Percentiles rank a stretch among this genome's conserved stretches.
These are phyloP conservation scores for Vitis hybrid DNA, from an alignment of 177 flowering plant species.

Conservation along the genomic window DNA sequence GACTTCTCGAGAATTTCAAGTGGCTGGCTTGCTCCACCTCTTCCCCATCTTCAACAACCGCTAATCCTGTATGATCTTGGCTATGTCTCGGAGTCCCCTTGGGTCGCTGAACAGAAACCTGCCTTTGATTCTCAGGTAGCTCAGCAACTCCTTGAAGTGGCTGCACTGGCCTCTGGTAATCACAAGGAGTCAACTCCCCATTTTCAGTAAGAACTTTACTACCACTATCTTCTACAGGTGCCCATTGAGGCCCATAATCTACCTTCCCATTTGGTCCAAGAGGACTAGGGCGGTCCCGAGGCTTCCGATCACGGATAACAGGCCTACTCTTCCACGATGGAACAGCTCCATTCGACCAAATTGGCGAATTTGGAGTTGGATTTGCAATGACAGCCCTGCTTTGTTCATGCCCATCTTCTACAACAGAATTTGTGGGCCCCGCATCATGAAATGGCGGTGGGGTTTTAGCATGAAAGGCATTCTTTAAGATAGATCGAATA, in stretches of 20 bases:
- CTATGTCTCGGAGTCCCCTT: conserved; percentile 34
- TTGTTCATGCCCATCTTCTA: conserved; percentile 50
- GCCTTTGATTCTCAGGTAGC: conserved; percentile 52
- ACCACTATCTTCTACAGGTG: conserved; percentile 36
- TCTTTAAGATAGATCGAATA: conserved; percentile 74
- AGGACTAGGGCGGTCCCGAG: conserved; percentile 67
- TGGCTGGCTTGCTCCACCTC: conserved; percentile 40
- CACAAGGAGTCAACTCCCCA: conserved; percentile 58
- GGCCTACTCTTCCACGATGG: conserved; percentile 73
- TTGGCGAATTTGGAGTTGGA: conserved; percentile 35
- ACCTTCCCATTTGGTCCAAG: conserved; percentile 78
- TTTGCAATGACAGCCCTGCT: conserved; percentile 30
- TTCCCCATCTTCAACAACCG: conserved; percentile 48
- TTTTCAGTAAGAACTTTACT: conserved; percentile 53
- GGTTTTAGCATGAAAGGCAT: conserved; percentile 66
- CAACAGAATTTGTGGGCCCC: conserved; percentile 26
- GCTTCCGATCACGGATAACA: conserved; percentile 50
- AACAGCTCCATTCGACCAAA: conserved; percentile 78
- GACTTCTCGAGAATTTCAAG: conserved; percentile 39
- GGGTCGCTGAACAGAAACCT: conserved; percentile 30
- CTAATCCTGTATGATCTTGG: conserved; percentile 34
- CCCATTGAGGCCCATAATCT: conserved; percentile 37
- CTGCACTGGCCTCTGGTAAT: conserved; percentile 60
- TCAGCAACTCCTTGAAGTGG: conserved; percentile 55
- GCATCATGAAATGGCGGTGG: conserved; percentile 54